phyloP scores from a whole-genome alignment of 73 alveolate genomes.

The Tetrahymena elliotti region DNA sequence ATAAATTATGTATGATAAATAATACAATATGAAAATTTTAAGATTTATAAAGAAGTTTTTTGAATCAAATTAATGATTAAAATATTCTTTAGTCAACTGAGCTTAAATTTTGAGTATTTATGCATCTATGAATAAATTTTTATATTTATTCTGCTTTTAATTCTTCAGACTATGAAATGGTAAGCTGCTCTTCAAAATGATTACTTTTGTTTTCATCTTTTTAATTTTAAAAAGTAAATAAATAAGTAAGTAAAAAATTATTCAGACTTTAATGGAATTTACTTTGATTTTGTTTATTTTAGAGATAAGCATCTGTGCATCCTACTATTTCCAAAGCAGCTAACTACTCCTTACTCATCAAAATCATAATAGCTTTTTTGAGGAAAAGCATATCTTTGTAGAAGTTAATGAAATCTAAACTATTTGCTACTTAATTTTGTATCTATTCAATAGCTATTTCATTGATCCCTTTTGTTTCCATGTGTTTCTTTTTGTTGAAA shows the following conservation, averaged over 20 bases:
- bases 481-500: background rate
- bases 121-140: no score
- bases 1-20: no score
- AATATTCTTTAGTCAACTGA: no score
- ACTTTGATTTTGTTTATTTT: background rate
- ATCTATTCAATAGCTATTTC: background rate
- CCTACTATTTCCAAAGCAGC: background rate
- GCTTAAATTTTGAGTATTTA: no score
- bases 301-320: background rate
- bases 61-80: no score
- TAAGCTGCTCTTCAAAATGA: conserved; percentile 62
- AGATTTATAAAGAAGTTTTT: no score
- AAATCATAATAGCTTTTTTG: background rate
- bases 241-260: no score
- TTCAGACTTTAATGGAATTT: conserved; percentile 36
- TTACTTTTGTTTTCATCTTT: conserved; percentile 81
- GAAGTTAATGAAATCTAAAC: background rate
- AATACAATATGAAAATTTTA: no score
- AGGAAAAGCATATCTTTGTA: background rate
- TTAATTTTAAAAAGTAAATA: conserved; percentile 62
- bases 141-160: no score
- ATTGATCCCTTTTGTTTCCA: background rate
- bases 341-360: background rate
- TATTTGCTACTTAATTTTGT: background rate
- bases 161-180: no score